These are phyloP conservation scores for Dactylellina drechsleri DNA, from an alignment of 2,329 filamentous ascomycete genomes.

Conservation along the genomic window DNA sequence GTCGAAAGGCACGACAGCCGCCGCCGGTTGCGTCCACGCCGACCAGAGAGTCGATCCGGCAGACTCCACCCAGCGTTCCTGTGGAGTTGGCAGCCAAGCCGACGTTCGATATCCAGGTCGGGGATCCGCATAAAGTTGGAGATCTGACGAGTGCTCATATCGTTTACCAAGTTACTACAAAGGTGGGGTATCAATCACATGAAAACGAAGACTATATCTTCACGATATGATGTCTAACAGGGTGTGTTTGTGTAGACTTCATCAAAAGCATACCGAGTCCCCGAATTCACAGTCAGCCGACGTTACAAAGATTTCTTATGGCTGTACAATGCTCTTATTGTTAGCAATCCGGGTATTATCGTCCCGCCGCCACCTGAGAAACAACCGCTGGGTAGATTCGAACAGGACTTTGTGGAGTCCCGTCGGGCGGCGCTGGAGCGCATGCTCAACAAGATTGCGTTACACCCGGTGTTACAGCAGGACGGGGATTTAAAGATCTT, in stretches of 20 bases:
- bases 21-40: constrained; percentile 69
- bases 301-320: constrained; percentile 97
- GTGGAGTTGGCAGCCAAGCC: constrained; percentile 94
- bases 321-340: constrained; percentile 94
- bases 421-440: constrained; percentile 90
- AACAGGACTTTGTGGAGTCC: constrained; percentile 95
- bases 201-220: not conserved
- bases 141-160: constrained; percentile 97
- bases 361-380: constrained; percentile 97
- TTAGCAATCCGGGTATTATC: constrained; percentile 92
- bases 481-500: constrained; percentile 96
- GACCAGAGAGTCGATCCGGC: constrained; percentile 64
- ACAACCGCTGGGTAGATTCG: constrained; percentile 94
- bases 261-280: constrained; percentile 92
- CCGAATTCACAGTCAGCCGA: constrained; percentile 91
- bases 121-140: constrained; percentile 97
- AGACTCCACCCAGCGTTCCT: constrained; percentile 80
- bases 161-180: constrained; percentile 94
- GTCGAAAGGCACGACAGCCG: constrained; percentile 71
- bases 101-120: constrained; percentile 87
- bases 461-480: constrained; percentile 88
- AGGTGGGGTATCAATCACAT: constrained; percentile 67
- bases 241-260: constrained; percentile 72
- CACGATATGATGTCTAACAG: not conserved
- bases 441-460: constrained; percentile 96